Base-by-base conservation (phyloP, 2,329 filamentous ascomycete genomes). In the Fusarium kyushuense region DNA sequence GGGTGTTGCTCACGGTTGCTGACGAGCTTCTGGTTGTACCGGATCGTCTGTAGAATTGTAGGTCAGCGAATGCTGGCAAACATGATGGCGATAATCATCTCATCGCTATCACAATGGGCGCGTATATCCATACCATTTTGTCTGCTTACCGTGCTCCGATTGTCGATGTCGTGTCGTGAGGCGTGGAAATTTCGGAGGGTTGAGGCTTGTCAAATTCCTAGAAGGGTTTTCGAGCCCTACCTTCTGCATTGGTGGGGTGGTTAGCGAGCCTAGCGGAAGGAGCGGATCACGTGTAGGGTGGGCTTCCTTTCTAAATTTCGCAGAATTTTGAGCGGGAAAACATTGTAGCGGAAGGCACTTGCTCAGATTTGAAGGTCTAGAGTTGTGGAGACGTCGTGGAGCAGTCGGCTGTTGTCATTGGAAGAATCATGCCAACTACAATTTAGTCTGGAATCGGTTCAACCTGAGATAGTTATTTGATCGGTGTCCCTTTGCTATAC, bases 1-100 rank as follows among this genome's bases (percentile, higher is more conserved):
- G 43, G 58, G 70, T 74, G 69, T 77, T 29, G 79, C 91, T 87
- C 86, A 93, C 91, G 94, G 90, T 96, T 97, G 90, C 95, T 92
- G 83, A 92, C 91, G 84, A 97, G 91, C 88, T 95, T 92, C 89
- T 97, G 94, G 88, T 98, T 98, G 92, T 97, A 94, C 91, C 97
- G 97, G 93, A 98, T 97, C 89, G 95, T 92, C 94, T 91, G 74
- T 68, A 55, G 72, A 56, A 65, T 74, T 76, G 69, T 75, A 72
- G 51, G 63, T 77, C 59, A 78, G 77, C 68, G 78, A 59, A 55
- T 56, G 53, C 35, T 52, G 40, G 54, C n/a, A 36, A 52, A 45
- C 13, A 61, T 33, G 64, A 72, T 62, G 32, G 58, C 57, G 52
- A 69, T 65, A 42, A 54, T 45, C 55, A 66, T 43, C 65, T 54